Evolutionary conservation across 371 early-diverging fungal genomes (phyloP), one percentile per base, ranked within the genome.

Genomic region (Dichotomocladium elegans): DNA sequence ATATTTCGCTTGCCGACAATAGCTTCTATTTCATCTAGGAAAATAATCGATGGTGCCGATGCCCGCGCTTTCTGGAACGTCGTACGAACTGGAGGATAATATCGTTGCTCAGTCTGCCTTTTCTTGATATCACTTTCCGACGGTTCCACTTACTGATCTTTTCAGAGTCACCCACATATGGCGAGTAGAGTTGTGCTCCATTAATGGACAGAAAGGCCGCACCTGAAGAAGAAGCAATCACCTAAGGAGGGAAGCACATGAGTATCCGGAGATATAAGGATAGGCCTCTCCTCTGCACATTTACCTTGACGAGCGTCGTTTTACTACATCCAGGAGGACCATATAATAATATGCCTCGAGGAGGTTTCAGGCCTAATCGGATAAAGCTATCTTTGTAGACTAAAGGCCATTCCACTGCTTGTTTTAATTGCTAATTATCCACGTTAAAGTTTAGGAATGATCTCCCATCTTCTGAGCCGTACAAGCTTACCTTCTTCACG

Each of bases 271-370:
- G 25, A 35, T 21, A n/a, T n/a, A n/a, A n/a, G n/a, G n/a, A n/a
- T n/a, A n/a, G n/a, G n/a, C 7, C n/a, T 35, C 10, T 41, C 14
- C 26, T 9, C n/a, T n/a, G 35, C 26, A 2, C 28, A 19, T 8
- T 47, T 33, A 86, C 84, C 72, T 89, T 93, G 24, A 93, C 98
- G 15, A 99, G 65, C 0, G 96, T 93, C 0, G 99, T 99, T 68
- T 99, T 99, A 67, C 94, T 92, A 72, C 98, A 98, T 3, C 99
- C 99, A 1, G 99, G 98, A 14, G 99, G 99, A 1, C 99, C 99
- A 64, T 96, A 97, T 10, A 99, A 68, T 17, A 99, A 69, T 3
- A 99, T 86, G 2, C 99, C 99, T 37, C 91, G 66, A 0, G 94
- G 90, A 0, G 91, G 87, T 35, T 75, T 77, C 19, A 97, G 59